Percentiles rank a stretch among this genome's conserved stretches.
Evolutionary conservation across 2,329 filamentous ascomycete species (phyloP).

Genomic region (Aschersonia sp.): DNA sequence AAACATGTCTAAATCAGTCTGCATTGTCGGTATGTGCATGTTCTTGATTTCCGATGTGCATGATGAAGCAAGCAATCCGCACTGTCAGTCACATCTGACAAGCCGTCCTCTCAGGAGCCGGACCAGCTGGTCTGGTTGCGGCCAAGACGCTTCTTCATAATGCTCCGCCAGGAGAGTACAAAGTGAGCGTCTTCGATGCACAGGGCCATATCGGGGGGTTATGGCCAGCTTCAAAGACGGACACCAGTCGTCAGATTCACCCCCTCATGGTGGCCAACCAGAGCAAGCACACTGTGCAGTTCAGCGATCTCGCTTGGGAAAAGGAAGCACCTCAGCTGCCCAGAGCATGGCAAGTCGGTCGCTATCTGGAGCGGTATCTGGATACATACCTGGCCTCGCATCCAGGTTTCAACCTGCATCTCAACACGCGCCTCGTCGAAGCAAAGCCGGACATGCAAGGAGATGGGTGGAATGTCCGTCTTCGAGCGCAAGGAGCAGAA

Average conservation of each 20-base stretch:
- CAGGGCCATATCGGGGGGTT: constrained; percentile 56
- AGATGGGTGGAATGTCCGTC: constrained; percentile 26
- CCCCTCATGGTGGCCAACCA: constrained; percentile 62
- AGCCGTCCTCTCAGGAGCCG: constrained; percentile 36
- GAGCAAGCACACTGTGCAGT: constrained; percentile 61
- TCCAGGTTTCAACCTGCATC: constrained; percentile 26
- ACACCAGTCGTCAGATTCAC: constrained; percentile 38
- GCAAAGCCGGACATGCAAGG: constrained; percentile 15
- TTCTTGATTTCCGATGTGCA: too few species aligned
- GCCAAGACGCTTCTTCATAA: constrained; percentile 60
- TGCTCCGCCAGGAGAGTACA: constrained; percentile 38
- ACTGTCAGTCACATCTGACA: background rate
- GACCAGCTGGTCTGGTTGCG: constrained; percentile 53
- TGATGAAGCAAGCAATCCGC: too few species aligned
- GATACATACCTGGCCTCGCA: constrained; percentile 37
- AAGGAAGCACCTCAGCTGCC: constrained; percentile 50
- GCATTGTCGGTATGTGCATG: constrained; percentile 21
- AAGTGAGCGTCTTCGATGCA: constrained; percentile 57
- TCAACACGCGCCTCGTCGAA: constrained; percentile 31
- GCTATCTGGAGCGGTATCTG: constrained; percentile 54
- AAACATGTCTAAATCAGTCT: constrained; percentile 24
- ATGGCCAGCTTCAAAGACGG: constrained; percentile 48
- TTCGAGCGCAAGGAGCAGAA: constrained; percentile 18
- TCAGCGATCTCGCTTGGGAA: constrained; percentile 60
- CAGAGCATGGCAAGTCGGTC: constrained; percentile 61